Percentiles rank a stretch among this genome's conserved stretches.
Conservation (phyloP, 768 basidiomycete species). For the Porpolomopsis calyptriformis region DNA sequence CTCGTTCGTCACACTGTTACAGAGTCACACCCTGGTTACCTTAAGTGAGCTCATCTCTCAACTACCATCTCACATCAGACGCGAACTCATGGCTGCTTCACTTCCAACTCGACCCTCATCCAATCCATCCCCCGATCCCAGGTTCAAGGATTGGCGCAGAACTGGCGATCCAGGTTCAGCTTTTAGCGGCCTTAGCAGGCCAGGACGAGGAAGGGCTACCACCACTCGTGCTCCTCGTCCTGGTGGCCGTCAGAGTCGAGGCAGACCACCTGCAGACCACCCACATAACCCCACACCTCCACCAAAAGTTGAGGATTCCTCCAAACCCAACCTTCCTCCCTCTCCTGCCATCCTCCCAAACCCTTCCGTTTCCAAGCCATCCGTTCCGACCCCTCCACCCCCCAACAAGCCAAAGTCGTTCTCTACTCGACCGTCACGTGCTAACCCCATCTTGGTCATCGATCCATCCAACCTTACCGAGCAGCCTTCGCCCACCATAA, state of each 20-base stretch:
- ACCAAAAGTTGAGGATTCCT: constrained; percentile 15
- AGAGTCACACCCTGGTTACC: background rate
- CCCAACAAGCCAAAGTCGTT: constrained; percentile 21
- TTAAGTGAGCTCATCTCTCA: too few species aligned
- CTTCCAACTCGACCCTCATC: constrained; percentile 14
- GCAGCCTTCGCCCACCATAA: constrained; percentile 13
- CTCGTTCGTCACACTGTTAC: constrained; percentile 3
- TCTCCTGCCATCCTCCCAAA: too few species aligned
- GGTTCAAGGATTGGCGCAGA: constrained; percentile 34
- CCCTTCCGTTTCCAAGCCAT: constrained; percentile 14
- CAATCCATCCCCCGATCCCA: constrained; percentile 21
- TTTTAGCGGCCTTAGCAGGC: constrained; percentile 33
- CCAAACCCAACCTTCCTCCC: constrained; percentile 9
- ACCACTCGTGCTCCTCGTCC: constrained; percentile 22
- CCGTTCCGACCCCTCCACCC: constrained; percentile 14
- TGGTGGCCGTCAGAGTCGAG: constrained; percentile 23
- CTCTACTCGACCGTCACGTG: constrained; percentile 26
- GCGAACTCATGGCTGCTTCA: constrained; percentile 1
- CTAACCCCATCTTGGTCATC: constrained; percentile 18
- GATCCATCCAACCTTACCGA: constrained; percentile 11
- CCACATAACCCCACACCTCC: constrained; percentile 13
- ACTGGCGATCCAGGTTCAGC: constrained; percentile 38
- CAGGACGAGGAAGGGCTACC: constrained; percentile 25
- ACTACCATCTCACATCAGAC: too few species aligned
- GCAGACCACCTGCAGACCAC: constrained; percentile 21